Percentiles rank a stretch among this genome's conserved stretches.
Evolutionary conservation across 768 basidiomycete genomes (phyloP).

Genomic region (Peribolospora baueri): DNA sequence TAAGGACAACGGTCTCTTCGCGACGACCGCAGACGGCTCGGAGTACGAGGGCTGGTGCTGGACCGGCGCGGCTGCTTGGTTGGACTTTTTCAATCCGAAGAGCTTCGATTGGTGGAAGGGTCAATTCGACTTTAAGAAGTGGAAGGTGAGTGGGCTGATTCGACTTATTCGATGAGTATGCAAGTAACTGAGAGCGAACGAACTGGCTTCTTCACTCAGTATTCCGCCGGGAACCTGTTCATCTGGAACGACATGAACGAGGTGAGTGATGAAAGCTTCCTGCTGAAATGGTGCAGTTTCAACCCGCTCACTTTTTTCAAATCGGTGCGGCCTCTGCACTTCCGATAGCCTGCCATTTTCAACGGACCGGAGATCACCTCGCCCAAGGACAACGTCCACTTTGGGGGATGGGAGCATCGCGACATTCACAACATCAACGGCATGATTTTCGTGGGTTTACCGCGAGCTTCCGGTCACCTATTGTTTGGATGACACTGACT

Average conservation of each 20-base stretch:
- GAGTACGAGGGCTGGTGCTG: constrained; percentile 98
- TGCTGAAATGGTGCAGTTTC: background rate
- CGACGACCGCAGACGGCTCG: constrained; percentile 48
- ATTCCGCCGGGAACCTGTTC: constrained; percentile 50
- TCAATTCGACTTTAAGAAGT: constrained; percentile 42
- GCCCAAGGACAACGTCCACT: constrained; percentile 51
- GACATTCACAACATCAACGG: constrained; percentile 96
- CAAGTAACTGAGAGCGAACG: constrained; percentile 42
- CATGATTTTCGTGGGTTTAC: constrained; percentile 38
- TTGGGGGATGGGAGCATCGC: constrained; percentile 93
- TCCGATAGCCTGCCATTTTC: constrained; percentile 72
- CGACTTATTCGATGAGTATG: too few species aligned
- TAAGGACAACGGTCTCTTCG: constrained; percentile 51
- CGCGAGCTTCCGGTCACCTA: background rate
- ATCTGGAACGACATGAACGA: constrained; percentile 99
- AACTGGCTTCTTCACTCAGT: constrained; percentile 23
- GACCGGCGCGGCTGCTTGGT: constrained; percentile 88
- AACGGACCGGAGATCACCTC: constrained; percentile 89
- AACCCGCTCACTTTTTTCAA: background rate
- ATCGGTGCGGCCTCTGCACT: background rate
- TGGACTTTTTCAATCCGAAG: constrained; percentile 82
- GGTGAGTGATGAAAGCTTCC: constrained; percentile 24
- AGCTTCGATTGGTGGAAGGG: constrained; percentile 56
- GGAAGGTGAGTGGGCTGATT: constrained; percentile 19
- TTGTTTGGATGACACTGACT: too few species aligned